Base-by-base conservation (phyloP, 495 filamentous ascomycete genomes). In the Darksidea phi region DNA sequence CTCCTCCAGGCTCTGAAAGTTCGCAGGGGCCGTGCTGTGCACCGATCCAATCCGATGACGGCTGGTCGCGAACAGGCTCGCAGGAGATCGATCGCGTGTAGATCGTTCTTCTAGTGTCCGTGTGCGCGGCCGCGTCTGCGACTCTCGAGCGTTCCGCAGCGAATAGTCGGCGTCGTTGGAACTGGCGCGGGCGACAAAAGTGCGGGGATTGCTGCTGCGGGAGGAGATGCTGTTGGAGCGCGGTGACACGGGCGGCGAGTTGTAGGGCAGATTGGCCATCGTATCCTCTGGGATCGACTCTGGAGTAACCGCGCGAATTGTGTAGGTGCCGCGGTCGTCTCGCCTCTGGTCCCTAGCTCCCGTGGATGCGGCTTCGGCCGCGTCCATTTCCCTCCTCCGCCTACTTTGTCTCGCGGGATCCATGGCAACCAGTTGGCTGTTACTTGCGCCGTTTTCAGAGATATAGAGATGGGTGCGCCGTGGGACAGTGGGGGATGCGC, bases 1-100 rank as follows among this genome's bases (percentile, higher is more conserved):
- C 50, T 71, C 67, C 47, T 71, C 72, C 6, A 67, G 25, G 32
- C 59, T 59, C 28, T 67, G 62, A 55, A 66, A 69, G 26, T 65
- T 63, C 15, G 62, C 54, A 42, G 66, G 54, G 25, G 43, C 58
- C 3, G 63, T 54, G 8, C 64, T 61, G 48, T 74, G 67, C 48
- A 77, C 71, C 20, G 72, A 75, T 10, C 75, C 75, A 13, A 76
- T 73, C 10, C 73, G 67, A 51, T 75, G 72, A 8, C 74, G 61
- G 54, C 62, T 71, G 20, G 54, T 70, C 18, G 61, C 61, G 15
- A 73, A 66, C 34, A 71, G 45, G 12, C 59, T 63, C 1, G 68
- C 43, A 13, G 72, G 73, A 10, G 70, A 71, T 12, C 54, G 62
- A 11, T 74, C 72, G 23, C 70, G 61, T 12, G 70, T 55, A 6